Evolutionary conservation across 1,284 basidiomycete species (phyloP), one percentile per base, ranked within the genome.

Genomic region (Trichosporon coremiiforme): DNA sequence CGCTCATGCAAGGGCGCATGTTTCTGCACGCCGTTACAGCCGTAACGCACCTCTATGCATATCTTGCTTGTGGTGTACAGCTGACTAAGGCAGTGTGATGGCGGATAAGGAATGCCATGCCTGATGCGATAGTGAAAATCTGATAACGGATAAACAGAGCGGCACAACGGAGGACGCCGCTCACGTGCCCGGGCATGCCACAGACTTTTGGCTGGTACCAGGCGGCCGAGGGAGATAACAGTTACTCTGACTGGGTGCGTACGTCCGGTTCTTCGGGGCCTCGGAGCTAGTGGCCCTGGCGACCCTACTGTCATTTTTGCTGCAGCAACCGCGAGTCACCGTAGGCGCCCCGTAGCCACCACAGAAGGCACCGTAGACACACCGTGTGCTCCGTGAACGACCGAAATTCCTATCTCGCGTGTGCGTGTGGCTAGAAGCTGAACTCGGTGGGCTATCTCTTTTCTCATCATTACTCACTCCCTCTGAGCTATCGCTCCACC

Each of bases 211-310:
- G 45, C 17, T 8, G 2, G 15, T 22, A 22, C 9, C 13, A 45
- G 47, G n/a, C 47, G 47, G 47, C 47, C 47, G 47, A 53, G 47
- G 41, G 47, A 53, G 47, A 53, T 53, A 53, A 53, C 47, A 20
- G 47, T 20, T 53, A 20, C 45, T 13, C 20, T 53, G 4, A 53
- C 20, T 53, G 47, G 47, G 13, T 7, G 36, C 41, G 7, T 45
- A 45, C 15, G 15, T 53, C 47, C 47, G 20, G 47, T 20, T 22
- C 20, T 53, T 53, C 47, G 47, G 45, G 20, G 8, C 47, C 47
- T 22, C 47, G 47, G 47, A 53, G 47, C 41, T 8, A 53, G 47
- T 6, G 45, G 9, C 45, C 45, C 45, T 47, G 45, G 15, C 8
- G 45, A 53, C 47, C 47, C 47, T 53, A 2, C 47, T 22, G n/a